Base-by-base conservation (phyloP, 2,329 filamentous ascomycete species). In the Pestalotiopsis sp. region DNA sequence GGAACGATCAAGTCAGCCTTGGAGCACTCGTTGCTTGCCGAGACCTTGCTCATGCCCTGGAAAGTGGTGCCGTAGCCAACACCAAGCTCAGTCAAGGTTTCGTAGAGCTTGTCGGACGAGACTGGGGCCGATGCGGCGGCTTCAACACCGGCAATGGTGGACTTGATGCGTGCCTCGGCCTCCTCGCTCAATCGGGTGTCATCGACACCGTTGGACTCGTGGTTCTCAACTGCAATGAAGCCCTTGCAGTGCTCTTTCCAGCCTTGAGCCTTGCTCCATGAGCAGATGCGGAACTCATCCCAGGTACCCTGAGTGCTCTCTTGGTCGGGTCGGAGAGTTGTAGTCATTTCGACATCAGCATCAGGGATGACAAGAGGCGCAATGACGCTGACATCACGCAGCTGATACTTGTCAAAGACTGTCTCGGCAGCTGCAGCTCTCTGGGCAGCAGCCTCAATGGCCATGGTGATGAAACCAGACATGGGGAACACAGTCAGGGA, bases 231-330 rank as follows among this genome's bases (percentile, higher is more conserved):
- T 5, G 81, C 77, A 11, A 89, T 80, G 2, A 87, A 78, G n/a
- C 86, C 86, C 64, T 83, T 81, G 74, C 87, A 90, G 73, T 91
- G 85, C 72, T 90, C 86, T 0, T 84, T 83, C 88, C 88, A 90
- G 12, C 85, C 84, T 56, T 85, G 81, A 13, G 77, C 81, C 14
- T 81, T 80, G 0, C 82, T 82, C 82, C 83, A 88, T 0, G 87
- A 88, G 60, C 82, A 86, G 31, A 90, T 85, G 1, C 81, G 77
- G 77, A 90, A 90, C 73, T 88, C 86, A 63, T 87, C 82, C 86
- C 86, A 88, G 2, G 77, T 74, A 39, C 84, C 83, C 14, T 81
- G 75, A 0, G 79, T 81, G 3, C 81, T 80, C 71, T 85, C 84
- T 67, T 77, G 79, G 71, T 81, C 77, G 0, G 82, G 75, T 13